A percentile compares a stretch with the other conserved stretches of the same genome.
phyloP scores from a whole-genome alignment of 192 early-diverging fungal genomes.

The Coemansia brasiliensis region DNA sequence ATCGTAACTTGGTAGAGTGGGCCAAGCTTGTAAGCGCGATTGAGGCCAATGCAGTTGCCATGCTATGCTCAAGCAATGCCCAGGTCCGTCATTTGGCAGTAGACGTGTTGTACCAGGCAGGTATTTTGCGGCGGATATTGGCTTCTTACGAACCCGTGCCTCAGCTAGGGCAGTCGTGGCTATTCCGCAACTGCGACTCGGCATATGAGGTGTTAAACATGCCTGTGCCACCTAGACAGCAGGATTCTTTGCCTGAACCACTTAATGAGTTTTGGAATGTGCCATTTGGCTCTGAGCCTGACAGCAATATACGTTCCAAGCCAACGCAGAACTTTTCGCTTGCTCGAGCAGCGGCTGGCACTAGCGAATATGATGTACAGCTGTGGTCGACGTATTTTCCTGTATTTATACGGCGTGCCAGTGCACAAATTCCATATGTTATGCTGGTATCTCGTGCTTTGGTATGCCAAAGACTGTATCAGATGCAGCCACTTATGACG shows the following conservation, averaged over 20 bases:
- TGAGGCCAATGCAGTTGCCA: conserved; percentile 40
- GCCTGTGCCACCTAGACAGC: conserved; percentile 12
- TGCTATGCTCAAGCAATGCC: conserved; percentile 46
- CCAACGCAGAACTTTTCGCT: conserved; percentile 12
- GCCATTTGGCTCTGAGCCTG: conserved; percentile 27
- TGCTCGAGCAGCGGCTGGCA: conserved; percentile 37
- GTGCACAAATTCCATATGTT: conserved; percentile 41
- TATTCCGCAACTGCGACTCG: conserved; percentile 26
- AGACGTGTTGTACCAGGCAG: conserved; percentile 40
- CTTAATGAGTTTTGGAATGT: conserved; percentile 33
- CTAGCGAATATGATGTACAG: conserved; percentile 15
- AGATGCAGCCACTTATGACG: conserved; percentile 54
- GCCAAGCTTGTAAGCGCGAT: conserved; percentile 31
- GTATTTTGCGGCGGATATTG: conserved; percentile 32
- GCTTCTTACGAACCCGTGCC: conserved; percentile 22
- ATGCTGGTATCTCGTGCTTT: conserved; percentile 42
- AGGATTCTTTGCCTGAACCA: background rate
- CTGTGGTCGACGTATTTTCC: conserved; percentile 43
- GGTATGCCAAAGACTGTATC: conserved; percentile 51
- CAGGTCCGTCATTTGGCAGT: conserved; percentile 36
- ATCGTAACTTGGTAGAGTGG: conserved; percentile 30
- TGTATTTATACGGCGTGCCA: conserved; percentile 40
- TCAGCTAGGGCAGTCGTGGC: conserved; percentile 17
- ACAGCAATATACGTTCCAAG: background rate
- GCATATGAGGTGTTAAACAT: conserved; percentile 50